Evolutionary conservation across 2,329 filamentous ascomycete species (phyloP).

Genomic region (Alternaria solani): DNA sequence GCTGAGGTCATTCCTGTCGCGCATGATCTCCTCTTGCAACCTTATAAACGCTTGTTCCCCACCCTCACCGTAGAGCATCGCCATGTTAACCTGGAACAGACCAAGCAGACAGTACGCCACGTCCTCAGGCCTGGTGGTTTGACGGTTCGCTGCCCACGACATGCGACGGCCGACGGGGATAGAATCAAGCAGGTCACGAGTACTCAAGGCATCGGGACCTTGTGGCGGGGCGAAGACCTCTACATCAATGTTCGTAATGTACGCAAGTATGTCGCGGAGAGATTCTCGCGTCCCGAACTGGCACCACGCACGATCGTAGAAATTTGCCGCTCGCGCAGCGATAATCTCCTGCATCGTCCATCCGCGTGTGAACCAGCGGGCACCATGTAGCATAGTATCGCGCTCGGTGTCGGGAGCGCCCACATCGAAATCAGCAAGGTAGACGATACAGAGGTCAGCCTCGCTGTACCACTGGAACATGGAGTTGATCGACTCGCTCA

Average conservation of each 20-base stretch:
- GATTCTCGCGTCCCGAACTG: background rate
- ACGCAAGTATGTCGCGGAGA: background rate
- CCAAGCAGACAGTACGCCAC: slow-evolving; percentile 40
- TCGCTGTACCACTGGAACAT: background rate
- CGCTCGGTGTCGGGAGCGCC: background rate
- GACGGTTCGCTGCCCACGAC: slow-evolving; percentile 12
- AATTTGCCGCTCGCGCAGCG: background rate
- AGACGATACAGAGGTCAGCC: background rate
- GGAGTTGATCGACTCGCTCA: background rate
- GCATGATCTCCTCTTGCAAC: slow-evolving; percentile 16
- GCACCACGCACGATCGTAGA: background rate
- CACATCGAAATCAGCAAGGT: background rate
- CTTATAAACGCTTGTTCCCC: slow-evolving; percentile 19
- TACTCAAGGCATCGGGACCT: background rate
- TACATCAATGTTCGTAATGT: background rate
- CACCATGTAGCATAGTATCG: background rate
- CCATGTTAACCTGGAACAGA: slow-evolving; percentile 37
- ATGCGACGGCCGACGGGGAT: background rate
- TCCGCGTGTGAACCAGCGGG: background rate
- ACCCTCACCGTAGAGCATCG: slow-evolving; percentile 40
- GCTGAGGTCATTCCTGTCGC: background rate
- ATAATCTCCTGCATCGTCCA: background rate
- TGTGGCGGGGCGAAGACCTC: background rate
- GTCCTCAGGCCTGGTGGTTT: slow-evolving; percentile 33
- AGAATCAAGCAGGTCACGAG: background rate